Percentiles rank a stretch among this genome's conserved stretches.
Evolutionary conservation across 106 monocot genomes (phyloP).

Genomic region (Hemerocallis citrina): DNA sequence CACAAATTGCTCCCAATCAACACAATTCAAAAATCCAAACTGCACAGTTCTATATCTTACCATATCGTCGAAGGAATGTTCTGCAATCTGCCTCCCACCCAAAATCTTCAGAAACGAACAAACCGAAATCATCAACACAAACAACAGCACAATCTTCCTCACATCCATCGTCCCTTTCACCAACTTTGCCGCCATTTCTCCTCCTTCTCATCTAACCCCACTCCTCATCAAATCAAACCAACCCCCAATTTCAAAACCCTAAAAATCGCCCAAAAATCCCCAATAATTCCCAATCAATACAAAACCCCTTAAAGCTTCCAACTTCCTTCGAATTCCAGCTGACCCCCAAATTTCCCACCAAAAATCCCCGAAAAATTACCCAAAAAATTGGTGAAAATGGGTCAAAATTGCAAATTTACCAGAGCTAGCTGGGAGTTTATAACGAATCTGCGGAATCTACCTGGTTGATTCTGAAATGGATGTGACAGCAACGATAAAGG

Average conservation of each 20-base stretch:
- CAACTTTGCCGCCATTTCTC: not conserved
- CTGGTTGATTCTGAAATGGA: too few relatives aligned
- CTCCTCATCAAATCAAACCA: not conserved
- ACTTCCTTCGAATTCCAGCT: too few relatives aligned
- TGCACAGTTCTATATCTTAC: constrained; percentile 2
- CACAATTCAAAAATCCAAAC: not conserved
- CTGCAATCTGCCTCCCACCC: constrained; percentile 10
- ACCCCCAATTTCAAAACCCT: not conserved
- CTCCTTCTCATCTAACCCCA: constrained; percentile 8
- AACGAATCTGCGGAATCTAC: too few relatives aligned
- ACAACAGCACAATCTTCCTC: constrained; percentile 5
- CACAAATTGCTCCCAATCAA: too few relatives aligned
- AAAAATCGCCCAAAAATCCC: not conserved
- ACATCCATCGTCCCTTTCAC: constrained; percentile 19
- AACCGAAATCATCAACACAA: constrained; percentile 3
- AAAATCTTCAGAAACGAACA: constrained; percentile 6
- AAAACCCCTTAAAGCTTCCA: too few relatives aligned
- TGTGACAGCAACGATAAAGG: too few relatives aligned
- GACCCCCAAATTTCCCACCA: too few relatives aligned
- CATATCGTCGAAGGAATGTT: constrained; percentile 2
- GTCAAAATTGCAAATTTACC: too few relatives aligned
- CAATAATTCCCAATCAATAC: too few relatives aligned
- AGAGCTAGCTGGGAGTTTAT: too few relatives aligned
- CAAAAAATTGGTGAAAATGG: not conserved
- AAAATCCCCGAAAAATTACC: not conserved